Conservation (phyloP, 1,139 yeast genomes). For the Sugiyamaella xylanicola region DNA sequence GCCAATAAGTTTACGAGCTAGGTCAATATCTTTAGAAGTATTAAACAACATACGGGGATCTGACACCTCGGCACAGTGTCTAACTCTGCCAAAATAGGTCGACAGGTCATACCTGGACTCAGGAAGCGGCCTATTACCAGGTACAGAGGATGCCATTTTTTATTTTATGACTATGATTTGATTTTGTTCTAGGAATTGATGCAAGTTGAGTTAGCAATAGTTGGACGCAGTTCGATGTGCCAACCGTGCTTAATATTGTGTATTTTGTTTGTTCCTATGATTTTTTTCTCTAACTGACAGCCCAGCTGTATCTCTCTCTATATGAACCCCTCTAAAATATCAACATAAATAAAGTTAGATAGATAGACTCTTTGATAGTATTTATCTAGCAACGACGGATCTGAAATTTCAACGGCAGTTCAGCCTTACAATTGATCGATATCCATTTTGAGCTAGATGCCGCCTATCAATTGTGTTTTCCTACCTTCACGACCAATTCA, state of each 20-base stretch:
- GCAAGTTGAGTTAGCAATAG: too few relatives aligned
- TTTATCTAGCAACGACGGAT: not conserved
- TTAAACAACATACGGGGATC: slow-evolving; percentile 89
- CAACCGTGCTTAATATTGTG: not conserved
- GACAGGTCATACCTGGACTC: slow-evolving; percentile 73
- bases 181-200: too few relatives aligned
- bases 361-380: too few relatives aligned
- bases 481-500: too few relatives aligned
- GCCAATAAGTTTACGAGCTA: slow-evolving; percentile 66
- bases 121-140: slow-evolving; percentile 79
- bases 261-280: not conserved
- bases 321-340: too few relatives aligned
- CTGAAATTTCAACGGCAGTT: not conserved
- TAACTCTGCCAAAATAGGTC: slow-evolving; percentile 91
- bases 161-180: not conserved
- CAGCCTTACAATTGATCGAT: not conserved
- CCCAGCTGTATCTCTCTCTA: too few relatives aligned
- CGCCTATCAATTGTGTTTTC: not conserved
- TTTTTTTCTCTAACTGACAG: too few relatives aligned
- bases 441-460: not conserved
- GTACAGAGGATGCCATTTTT: slow-evolving; percentile 80
- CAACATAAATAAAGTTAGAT: too few relatives aligned
- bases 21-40: slow-evolving; percentile 61
- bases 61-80: slow-evolving; percentile 88
- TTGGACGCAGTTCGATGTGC: too few relatives aligned